A percentile compares a stretch with the other conserved stretches of the same genome.
These are phyloP conservation scores for Artomyces pyxidatus DNA, from an alignment of 768 basidiomycete species.

Conservation along the genomic window DNA sequence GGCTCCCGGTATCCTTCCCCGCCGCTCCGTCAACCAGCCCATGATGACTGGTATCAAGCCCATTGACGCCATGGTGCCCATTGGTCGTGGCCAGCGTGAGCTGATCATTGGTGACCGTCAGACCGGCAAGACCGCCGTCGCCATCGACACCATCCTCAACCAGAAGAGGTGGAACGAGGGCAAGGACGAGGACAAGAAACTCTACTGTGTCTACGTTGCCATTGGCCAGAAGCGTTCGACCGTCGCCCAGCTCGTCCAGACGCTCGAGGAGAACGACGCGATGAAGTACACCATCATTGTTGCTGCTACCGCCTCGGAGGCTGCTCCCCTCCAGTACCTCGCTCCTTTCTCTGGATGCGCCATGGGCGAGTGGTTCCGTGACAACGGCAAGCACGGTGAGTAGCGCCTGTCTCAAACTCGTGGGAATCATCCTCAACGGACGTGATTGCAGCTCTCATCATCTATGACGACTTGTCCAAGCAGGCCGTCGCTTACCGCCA, in stretches of 20 bases:
- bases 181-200: conserved; percentile 92
- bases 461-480: conserved; percentile 99
- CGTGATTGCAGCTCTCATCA: conserved; percentile 67
- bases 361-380: conserved; percentile 99
- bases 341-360: conserved; percentile 99
- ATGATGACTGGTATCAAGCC: conserved; percentile 99
- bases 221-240: conserved; percentile 99
- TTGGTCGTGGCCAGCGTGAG: conserved; percentile 99
- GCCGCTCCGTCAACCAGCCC: conserved; percentile 99
- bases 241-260: conserved; percentile 98
- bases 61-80: conserved; percentile 99
- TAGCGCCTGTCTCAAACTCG: not conserved
- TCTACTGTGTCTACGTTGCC: conserved; percentile 99
- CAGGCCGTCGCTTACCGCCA: conserved; percentile 99
- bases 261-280: conserved; percentile 99
- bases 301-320: conserved; percentile 98
- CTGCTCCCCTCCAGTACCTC: conserved; percentile 97
- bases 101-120: conserved; percentile 99
- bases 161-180: conserved; percentile 99
- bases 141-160: conserved; percentile 99
- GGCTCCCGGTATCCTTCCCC: conserved; percentile 97
- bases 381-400: conserved; percentile 98
- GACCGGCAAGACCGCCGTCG: conserved; percentile 98
- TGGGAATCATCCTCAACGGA: not conserved
- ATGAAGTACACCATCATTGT: conserved; percentile 99